Evolutionary conservation across 2,329 filamentous ascomycete genomes (phyloP), one percentile per base, ranked within the genome.

Genomic region (Sporothrix pseudoabietina): DNA sequence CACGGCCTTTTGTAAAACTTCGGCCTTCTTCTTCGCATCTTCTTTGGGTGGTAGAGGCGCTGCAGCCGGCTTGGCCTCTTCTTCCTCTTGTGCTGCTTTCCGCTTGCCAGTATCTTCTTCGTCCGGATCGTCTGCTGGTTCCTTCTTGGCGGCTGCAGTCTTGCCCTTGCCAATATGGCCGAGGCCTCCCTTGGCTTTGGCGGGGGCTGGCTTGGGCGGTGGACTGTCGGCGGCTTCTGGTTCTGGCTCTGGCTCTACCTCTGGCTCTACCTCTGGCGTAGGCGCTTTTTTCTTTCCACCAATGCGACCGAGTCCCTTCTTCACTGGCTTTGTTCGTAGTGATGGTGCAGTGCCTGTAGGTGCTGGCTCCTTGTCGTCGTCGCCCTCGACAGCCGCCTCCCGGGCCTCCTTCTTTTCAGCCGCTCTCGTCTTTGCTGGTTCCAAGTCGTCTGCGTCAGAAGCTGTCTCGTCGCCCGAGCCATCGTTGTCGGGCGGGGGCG

Each of bases 1-100:
- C 75, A 87, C 83, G 16, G 87, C 79, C 49, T 88, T 85, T 72
- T 80, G 82, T 72, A 86, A 84, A 39, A 87, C 79, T 76, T 88
- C 85, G n/a, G 83, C 82, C 69, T 87, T 82, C 74, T 84, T 85
- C 49, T 85, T 81, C 73, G 87, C 84, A 2, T 82, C 80, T 3
- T 84, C 84, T 0, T 82, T 54, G 10, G 63, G 12, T 8, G 66
- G 30, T 7, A 16, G 47, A 7, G 47, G 47, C 6, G 65, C 84
- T 75, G 85, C 84, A 39, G 78, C 77, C 30, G 57, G 61, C 41
- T 75, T 32, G 10, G 59, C 12, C 71, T 75, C 6, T 19, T 47
- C 61, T 49, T 3, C 35, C 26, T 47, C 26, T 39, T 16, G 55
- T 22, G 19, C 65, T 39, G 10, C 70, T 41, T 72, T 69, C 26